These are phyloP conservation scores for Ilyonectria robusta DNA, from an alignment of 2,329 filamentous ascomycete species.

Conservation along the genomic window DNA sequence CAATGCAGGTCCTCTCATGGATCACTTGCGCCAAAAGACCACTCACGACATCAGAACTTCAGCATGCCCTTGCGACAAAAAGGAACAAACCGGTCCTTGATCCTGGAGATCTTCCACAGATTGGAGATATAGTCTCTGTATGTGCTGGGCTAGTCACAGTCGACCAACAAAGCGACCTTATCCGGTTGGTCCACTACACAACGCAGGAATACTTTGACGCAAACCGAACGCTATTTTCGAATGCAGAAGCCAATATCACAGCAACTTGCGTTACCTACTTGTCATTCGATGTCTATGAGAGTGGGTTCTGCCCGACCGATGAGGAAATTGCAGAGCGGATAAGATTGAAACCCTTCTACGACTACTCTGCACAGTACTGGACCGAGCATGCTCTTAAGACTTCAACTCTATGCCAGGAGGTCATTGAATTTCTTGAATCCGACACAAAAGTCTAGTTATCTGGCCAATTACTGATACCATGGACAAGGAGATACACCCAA, in stretches of 20 bases:
- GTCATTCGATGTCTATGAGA: neutral
- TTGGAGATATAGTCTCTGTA: neutral
- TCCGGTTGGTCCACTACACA: neutral
- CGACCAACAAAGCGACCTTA: neutral
- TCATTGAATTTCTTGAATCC: too few species aligned
- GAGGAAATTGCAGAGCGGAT: neutral
- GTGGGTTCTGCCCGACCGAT: neutral
- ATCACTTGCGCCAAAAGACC: neutral
- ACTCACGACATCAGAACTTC: neutral
- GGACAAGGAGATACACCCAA: too few species aligned
- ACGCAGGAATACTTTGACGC: conserved; percentile 15
- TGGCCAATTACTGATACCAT: too few species aligned
- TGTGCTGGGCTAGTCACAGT: neutral
- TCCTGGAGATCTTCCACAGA: neutral
- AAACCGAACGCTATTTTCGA: conserved; percentile 4
- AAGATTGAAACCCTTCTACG: neutral
- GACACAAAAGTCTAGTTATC: too few species aligned
- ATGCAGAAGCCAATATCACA: conserved; percentile 11
- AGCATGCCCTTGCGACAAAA: neutral
- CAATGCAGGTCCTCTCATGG: neutral
- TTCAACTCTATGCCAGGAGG: too few species aligned
- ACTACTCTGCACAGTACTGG: neutral
- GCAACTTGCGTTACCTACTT: conserved; percentile 7
- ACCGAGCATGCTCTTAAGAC: neutral
- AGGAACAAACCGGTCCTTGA: neutral